Conservation (phyloP, 176 grass and related monocot species). For the Paspalum vaginatum region DNA sequence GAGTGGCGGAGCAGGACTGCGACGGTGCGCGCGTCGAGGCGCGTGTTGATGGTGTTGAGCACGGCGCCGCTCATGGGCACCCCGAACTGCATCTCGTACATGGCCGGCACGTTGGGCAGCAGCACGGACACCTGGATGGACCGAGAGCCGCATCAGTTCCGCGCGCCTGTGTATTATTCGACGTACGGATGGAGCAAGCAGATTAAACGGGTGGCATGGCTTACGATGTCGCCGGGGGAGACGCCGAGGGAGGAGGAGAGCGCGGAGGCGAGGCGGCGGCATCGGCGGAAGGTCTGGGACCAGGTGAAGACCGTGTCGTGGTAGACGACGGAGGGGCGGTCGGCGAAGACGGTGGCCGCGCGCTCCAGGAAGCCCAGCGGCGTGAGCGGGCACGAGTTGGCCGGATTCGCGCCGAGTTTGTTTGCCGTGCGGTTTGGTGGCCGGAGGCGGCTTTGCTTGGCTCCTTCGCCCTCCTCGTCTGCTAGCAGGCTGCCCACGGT, state of each 20-base stretch:
- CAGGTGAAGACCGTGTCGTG: conserved; percentile 68
- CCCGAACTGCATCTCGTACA: conserved; percentile 94
- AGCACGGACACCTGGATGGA: conserved; percentile 72
- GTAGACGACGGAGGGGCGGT: conserved; percentile 79
- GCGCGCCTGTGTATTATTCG: too few species aligned
- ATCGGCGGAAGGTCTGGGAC: conserved; percentile 64
- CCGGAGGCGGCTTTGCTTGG: background rate
- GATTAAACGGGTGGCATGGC: too few species aligned
- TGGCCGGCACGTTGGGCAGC: conserved; percentile 79
- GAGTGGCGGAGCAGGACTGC: conserved; percentile 73
- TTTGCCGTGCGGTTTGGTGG: background rate
- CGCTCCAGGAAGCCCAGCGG: conserved; percentile 75
- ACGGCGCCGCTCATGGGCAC: conserved; percentile 95
- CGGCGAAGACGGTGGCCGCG: conserved; percentile 53
- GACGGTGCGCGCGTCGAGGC: conserved; percentile 80
- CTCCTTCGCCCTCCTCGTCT: background rate
- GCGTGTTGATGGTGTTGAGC: conserved; percentile 87
- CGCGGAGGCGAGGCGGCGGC: conserved; percentile 89
- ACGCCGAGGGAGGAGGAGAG: conserved; percentile 72
- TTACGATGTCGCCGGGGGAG: conserved; percentile 69
- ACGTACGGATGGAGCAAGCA: too few species aligned
- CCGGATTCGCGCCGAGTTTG: conserved; percentile 34
- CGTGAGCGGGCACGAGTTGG: conserved; percentile 63
- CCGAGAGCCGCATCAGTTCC: background rate
- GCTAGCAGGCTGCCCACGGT: too few species aligned